A percentile compares a stretch with the other conserved stretches of the same genome.
These are phyloP conservation scores for Emergomyces pasteurianus DNA, from an alignment of 2,329 filamentous ascomycete species.

Conservation along the genomic window DNA sequence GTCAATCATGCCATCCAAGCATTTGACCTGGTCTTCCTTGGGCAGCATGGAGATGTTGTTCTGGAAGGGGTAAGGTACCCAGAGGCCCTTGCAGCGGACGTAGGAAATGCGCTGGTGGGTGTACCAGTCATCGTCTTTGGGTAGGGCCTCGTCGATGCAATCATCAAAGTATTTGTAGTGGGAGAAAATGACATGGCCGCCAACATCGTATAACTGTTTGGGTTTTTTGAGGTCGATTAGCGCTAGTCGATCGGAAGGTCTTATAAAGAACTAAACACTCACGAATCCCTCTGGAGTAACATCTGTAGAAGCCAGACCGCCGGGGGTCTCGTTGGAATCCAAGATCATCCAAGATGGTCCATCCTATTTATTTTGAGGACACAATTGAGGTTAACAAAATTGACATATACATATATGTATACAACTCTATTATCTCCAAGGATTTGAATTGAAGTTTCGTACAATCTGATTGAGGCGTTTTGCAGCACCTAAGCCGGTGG, in stretches of 20 bases:
- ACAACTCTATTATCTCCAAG: neutral
- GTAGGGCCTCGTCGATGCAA: conserved; percentile 92
- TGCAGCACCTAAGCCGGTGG: conserved; percentile 92
- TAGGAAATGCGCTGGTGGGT: conserved; percentile 98
- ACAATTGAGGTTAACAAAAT: conserved; percentile 10
- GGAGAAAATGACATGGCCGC: conserved; percentile 96
- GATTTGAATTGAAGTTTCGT: conserved; percentile 24
- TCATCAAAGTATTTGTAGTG: conserved; percentile 99
- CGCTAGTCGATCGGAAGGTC: conserved; percentile 12
- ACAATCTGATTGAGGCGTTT: conserved; percentile 97
- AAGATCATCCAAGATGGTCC: conserved; percentile 92
- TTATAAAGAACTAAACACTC: conserved; percentile 37
- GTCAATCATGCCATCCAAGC: conserved; percentile 92
- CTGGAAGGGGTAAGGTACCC: conserved; percentile 99
- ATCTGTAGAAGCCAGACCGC: conserved; percentile 92
- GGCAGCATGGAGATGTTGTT: conserved; percentile 99
- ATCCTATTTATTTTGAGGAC: conserved; percentile 45
- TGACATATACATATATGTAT: neutral
- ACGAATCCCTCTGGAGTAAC: conserved; percentile 94
- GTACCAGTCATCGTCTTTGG: conserved; percentile 91
- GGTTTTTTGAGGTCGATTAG: too few species aligned
- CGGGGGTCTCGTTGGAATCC: conserved; percentile 81
- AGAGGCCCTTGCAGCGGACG: conserved; percentile 88
- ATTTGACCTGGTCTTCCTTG: conserved; percentile 92
- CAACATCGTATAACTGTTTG: conserved; percentile 85